Evolutionary conservation across 176 grass and related monocot species (phyloP), one percentile per base, ranked within the genome.

Genomic region (Ensete ventricosum): DNA sequence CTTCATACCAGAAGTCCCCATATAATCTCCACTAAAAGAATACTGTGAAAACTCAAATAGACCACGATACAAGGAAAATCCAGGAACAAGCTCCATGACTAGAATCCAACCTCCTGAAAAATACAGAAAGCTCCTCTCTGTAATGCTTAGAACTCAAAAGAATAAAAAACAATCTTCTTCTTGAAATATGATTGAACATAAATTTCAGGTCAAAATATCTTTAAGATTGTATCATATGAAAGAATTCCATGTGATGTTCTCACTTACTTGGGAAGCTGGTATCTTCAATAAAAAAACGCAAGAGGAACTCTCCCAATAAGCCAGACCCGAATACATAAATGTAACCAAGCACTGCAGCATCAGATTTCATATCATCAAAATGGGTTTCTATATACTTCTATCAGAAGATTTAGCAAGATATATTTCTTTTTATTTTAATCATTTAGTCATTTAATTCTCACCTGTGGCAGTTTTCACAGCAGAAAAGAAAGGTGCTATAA

Each of bases 291-390:
- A 97, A 92, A 71, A 84, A 88, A 0, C 78, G 57, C 74, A 97
- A 80, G 76, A 97, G 85, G 83, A 85, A 92, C 20, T 1, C 20
- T 25, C 94, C 94, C 29, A 97, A 67, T 54, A 97, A 82, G 62
- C 94, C 94, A n/a, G 88, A 87, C 24, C 84, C 85, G 76, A 89
- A 90, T 84, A 97, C 94, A 76, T 97, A 97, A 53, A 89, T 97
- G 69, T 97, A 91, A 58, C 85, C 87, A 83, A 93, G 75, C 53
- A 97, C 94, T 97, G 88, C 74, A 88, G 27, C 17, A 83, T 53
- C 55, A 29, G 67, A 58, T 58, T 80, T 51, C 25, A 3, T 55
- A 43, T 64, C 49, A 73, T 67, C 48, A 80, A 65, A 77, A 23
- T 73, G 7, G 69, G 12, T 63, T 20, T 9, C 65, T 11, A 53